Evolutionary conservation across 1,284 basidiomycete genomes (phyloP), one percentile per base, ranked within the genome.

Genomic region (Xerocomus amazonicus): DNA sequence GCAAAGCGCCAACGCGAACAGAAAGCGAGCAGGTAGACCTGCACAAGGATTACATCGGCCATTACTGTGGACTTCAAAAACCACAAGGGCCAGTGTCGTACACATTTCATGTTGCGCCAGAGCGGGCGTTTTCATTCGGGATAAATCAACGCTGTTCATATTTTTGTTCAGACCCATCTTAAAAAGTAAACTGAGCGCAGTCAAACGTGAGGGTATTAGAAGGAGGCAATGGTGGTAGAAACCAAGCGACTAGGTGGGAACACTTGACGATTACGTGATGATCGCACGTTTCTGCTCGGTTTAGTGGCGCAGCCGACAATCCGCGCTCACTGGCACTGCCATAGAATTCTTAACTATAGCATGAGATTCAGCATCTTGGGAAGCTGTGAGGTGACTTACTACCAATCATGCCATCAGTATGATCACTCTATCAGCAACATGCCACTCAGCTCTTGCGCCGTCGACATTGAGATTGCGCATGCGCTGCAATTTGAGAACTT

Each of bases 401-500:
- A 49, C 33, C 12, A n/a, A 51, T 66, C 59, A 78, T 13, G 63
- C 71, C 29, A 63, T 59, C 0, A 80, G 48, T 8, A 79, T 59
- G 42, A 88, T 60, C 45, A 66, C 54, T 19, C 70, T 70, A 47
- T 83, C 77, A 4, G 65, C 73, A 26, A 84, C 73, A 26, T 70
- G 70, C 85, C 85, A 88, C 61, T 86, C 81, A 5, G 83, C 84
- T 37, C 62, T 70, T 2, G 83, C 84, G 2, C 56, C 63, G 17
- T 84, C 81, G 0, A 87, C 77, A 51, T 83, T 73, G 27, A 89
- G 73, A 27, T 74, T 70, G 13, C 79, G 71, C 54, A 77, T 72
- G 28, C 77, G 73, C 58, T 84, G 84, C 34, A 86, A 70, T 52
- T 60, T 66, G 46, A 83, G 59, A 1, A 70, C 66, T 29, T 67